Conservation (phyloP, 176 grass and related monocot genomes). For the Triticum monococcum region DNA sequence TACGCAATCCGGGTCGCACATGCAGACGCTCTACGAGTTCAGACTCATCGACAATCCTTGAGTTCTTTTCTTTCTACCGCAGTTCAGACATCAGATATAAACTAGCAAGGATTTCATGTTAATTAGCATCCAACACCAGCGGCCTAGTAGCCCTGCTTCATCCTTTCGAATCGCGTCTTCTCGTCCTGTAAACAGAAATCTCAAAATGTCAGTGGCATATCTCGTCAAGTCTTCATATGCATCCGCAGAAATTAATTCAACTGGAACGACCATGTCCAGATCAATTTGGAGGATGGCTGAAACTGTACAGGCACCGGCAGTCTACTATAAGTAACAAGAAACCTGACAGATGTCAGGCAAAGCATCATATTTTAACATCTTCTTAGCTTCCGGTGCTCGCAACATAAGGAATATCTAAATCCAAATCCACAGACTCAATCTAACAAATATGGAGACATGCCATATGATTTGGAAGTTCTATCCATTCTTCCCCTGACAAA, state of each 20-base stretch:
- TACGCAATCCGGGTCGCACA: neutral
- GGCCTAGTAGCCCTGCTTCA: slow-evolving; percentile 37
- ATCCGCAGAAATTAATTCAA: neutral
- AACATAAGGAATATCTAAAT: neutral
- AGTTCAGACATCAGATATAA: neutral
- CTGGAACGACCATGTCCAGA: neutral
- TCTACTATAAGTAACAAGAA: too few species aligned
- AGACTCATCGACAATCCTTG: neutral
- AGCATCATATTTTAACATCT: too few species aligned
- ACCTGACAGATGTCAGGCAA: too few species aligned
- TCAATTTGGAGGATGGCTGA: neutral
- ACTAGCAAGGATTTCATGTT: neutral
- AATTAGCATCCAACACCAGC: neutral
- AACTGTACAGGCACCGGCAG: too few species aligned
- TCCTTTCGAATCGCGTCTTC: slow-evolving; percentile 31
- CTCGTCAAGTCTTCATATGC: neutral
- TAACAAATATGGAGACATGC: neutral
- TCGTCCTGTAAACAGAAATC: slow-evolving; percentile 37
- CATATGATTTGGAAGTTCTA: neutral
- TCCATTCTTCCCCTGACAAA: neutral
- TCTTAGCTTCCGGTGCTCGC: neutral
- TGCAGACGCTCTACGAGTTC: neutral
- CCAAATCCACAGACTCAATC: neutral
- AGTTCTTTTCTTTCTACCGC: neutral
- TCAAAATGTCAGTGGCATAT: slow-evolving; percentile 5